Evolutionary conservation across 2,329 filamentous ascomycete species (phyloP).

Genomic region (Aspergillus terreus): DNA sequence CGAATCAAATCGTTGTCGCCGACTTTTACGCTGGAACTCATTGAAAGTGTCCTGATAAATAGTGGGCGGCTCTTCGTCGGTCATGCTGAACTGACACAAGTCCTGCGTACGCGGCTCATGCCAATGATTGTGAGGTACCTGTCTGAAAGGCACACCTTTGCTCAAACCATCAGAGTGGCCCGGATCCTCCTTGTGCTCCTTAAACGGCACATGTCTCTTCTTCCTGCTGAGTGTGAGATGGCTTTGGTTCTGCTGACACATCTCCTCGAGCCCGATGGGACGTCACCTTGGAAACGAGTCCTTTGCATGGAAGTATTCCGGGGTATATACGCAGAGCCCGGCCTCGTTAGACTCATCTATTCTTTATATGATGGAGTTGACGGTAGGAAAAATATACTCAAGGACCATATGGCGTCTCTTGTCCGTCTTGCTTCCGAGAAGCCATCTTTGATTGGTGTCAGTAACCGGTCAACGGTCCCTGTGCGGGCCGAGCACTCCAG

Average conservation of each 20-base stretch:
- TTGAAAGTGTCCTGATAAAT: conserved; percentile 84
- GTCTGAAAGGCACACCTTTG: conserved; percentile 74
- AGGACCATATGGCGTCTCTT: conserved; percentile 79
- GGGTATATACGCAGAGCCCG: conserved; percentile 77
- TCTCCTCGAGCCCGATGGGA: conserved; percentile 77
- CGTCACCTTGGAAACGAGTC: conserved; percentile 77
- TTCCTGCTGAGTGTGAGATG: conserved; percentile 77
- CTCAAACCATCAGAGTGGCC: conserved; percentile 75
- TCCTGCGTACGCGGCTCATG: conserved; percentile 74
- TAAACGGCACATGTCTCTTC: conserved; percentile 69
- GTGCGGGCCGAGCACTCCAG: conserved; percentile 55
- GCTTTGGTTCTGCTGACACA: conserved; percentile 78
- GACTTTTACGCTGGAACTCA: conserved; percentile 82
- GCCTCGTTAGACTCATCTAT: conserved; percentile 75
- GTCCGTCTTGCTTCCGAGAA: conserved; percentile 92
- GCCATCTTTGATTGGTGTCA: conserved; percentile 80
- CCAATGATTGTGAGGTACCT: conserved; percentile 76
- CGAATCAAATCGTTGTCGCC: conserved; percentile 73
- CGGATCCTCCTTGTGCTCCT: conserved; percentile 80
- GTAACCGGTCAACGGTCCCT: conserved; percentile 82
- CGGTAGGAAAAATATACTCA: conserved; percentile 70
- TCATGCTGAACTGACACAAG: conserved; percentile 76
- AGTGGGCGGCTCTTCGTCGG: conserved; percentile 74
- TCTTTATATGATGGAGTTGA: conserved; percentile 71
- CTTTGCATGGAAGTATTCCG: conserved; percentile 89